phyloP scores from a whole-genome alignment of 2,329 filamentous ascomycete genomes.

The Pseudocercospora macadamiae region DNA sequence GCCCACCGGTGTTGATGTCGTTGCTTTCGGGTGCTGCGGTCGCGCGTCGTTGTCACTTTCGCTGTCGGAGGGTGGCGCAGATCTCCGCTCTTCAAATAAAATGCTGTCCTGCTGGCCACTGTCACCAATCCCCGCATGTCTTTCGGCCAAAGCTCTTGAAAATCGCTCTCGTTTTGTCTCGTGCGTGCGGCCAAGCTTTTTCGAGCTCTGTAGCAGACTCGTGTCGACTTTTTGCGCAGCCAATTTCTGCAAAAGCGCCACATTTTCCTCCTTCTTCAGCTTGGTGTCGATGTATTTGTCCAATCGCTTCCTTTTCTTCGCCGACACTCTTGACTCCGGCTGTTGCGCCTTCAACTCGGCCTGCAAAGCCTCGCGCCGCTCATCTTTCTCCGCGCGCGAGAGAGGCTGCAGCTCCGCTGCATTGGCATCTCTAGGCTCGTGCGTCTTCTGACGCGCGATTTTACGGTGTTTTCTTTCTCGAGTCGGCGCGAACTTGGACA shows the following conservation, averaged over 20 bases:
- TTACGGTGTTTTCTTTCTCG: constrained; percentile 65
- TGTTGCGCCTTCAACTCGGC: constrained; percentile 59
- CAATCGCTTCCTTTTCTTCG: constrained; percentile 68
- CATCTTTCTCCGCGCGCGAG: constrained; percentile 58
- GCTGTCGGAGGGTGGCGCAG: constrained; percentile 10
- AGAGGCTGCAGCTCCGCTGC: constrained; percentile 49
- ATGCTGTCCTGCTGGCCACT: constrained; percentile 55
- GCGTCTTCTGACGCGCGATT: constrained; percentile 61
- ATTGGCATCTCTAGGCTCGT: constrained; percentile 54
- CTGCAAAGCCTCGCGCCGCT: constrained; percentile 54
- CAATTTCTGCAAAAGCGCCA: constrained; percentile 80
- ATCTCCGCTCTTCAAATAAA: constrained; percentile 52
- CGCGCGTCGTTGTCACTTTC: constrained; percentile 3
- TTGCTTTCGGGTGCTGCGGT: neutral
- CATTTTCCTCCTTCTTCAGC: constrained; percentile 89
- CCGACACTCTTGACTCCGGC: constrained; percentile 59
- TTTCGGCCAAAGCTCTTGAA: constrained; percentile 65
- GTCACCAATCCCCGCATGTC: constrained; percentile 64
- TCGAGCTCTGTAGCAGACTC: constrained; percentile 75
- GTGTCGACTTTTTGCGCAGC: constrained; percentile 80
- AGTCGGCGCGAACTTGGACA: constrained; percentile 51
- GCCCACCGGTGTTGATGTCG: neutral
- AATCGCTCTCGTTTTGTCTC: constrained; percentile 74
- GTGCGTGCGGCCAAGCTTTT: constrained; percentile 70
- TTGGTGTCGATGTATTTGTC: constrained; percentile 84